Evolutionary conservation across 371 early-diverging fungal genomes (phyloP).

Genomic region (Mortierella sp.): DNA sequence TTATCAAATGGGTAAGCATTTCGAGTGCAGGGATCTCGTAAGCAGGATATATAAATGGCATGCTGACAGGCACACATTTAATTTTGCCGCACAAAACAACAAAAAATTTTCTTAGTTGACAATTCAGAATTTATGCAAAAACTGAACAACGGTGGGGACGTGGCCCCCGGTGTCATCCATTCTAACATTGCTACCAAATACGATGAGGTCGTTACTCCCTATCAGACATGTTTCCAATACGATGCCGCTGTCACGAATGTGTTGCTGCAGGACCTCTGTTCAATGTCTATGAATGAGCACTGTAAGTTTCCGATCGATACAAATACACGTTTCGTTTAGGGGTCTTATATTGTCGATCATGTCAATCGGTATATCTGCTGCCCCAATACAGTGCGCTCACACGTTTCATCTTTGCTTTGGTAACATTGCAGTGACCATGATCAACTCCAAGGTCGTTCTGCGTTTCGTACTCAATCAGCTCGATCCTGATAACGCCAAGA

Average conservation of each 20-base stretch:
- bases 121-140: constrained; percentile 33
- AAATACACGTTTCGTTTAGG: no score
- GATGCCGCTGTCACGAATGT: constrained; percentile 22
- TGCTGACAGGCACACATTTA: background rate
- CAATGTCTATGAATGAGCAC: constrained; percentile 36
- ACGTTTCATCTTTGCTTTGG: background rate
- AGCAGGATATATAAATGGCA: no score
- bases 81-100: background rate
- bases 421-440: constrained; percentile 22
- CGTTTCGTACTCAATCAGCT: constrained; percentile 39
- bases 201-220: constrained; percentile 48
- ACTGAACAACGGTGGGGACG: constrained; percentile 40
- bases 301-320: constrained; percentile 5
- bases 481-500: constrained; percentile 35
- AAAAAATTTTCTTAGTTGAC: no score
- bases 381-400: background rate
- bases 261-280: constrained; percentile 36
- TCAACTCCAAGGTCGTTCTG: constrained; percentile 37
- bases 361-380: no score
- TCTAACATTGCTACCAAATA: constrained; percentile 41
- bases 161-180: constrained; percentile 30
- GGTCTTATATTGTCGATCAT: no score
- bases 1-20: constrained; percentile 33
- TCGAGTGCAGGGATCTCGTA: background rate
- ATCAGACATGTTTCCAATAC: constrained; percentile 14